Conservation (phyloP, 305 asterid species). For the Andrographis paniculata region DNA sequence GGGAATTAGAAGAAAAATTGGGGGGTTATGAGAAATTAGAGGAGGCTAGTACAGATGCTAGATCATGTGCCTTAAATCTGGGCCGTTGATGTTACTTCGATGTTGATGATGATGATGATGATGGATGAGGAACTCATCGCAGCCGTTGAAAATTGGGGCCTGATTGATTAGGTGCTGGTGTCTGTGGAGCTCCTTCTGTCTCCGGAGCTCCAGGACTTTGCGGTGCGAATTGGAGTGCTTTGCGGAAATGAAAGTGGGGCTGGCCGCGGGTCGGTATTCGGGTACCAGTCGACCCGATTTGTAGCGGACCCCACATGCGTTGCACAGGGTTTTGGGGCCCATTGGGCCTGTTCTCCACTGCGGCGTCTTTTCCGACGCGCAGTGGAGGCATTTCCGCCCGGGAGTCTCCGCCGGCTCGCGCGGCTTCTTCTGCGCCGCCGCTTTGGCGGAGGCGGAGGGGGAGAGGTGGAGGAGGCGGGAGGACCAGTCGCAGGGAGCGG, state of each 20-base stretch:
- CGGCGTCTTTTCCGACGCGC: constrained; percentile 93
- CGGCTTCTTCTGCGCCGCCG: constrained; percentile 26
- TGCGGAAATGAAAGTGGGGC: constrained; percentile 78
- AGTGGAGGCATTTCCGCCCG: constrained; percentile 81
- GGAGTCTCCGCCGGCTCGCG: constrained; percentile 39
- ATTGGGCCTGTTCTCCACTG: constrained; percentile 96
- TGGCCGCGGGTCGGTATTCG: constrained; percentile 90
- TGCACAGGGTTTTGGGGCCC: constrained; percentile 93
- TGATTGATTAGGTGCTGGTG: constrained; percentile 47
- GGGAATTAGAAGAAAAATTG: constrained; percentile 6
- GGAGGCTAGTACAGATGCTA: constrained; percentile 15
- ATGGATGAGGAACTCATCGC: constrained; percentile 70
- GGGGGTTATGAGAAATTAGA: constrained; percentile 10
- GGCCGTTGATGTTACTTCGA: constrained; percentile 40
- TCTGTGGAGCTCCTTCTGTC: constrained; percentile 70
- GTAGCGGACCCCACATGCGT: constrained; percentile 91
- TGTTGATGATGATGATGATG: too few species aligned
- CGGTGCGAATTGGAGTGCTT: constrained; percentile 93
- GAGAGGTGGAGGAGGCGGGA: constrained; percentile 78
- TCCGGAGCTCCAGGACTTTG: constrained; percentile 86
- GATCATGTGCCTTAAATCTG: constrained; percentile 66
- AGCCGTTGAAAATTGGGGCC: constrained; percentile 63
- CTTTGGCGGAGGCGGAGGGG: constrained; percentile 13
- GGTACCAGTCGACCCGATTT: constrained; percentile 92
- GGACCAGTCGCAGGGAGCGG: constrained; percentile 93